Percentiles rank a stretch among this genome's conserved stretches.
These are phyloP conservation scores for Parathielavia hyrcaniae DNA, from an alignment of 495 filamentous ascomycete genomes.

Conservation along the genomic window DNA sequence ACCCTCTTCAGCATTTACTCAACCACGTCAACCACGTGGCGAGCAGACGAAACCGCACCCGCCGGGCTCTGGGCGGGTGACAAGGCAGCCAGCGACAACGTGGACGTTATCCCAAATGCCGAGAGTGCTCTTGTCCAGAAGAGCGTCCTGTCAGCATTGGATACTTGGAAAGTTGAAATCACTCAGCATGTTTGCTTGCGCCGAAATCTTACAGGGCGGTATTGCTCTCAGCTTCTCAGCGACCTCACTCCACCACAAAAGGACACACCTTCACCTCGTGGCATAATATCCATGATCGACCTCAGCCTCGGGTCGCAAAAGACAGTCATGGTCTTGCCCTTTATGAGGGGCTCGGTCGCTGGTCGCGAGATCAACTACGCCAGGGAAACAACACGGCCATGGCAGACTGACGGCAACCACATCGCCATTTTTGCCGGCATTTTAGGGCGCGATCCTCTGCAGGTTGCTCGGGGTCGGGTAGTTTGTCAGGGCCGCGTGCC, in stretches of 20 bases:
- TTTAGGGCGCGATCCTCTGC: neutral
- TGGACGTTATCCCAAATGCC: conserved; percentile 3
- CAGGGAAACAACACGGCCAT: neutral
- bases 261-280: neutral
- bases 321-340: neutral
- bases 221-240: neutral
- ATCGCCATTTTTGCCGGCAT: neutral
- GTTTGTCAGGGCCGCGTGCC: neutral
- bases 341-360: neutral
- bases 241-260: neutral
- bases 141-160: neutral
- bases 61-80: neutral
- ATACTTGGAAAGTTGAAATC: too few relatives aligned
- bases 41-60: neutral
- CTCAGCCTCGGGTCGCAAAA: conserved; percentile 2
- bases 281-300: neutral
- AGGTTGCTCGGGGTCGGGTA: neutral
- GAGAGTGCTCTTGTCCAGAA: neutral
- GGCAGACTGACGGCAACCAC: neutral
- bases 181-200: too few relatives aligned
- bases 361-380: neutral
- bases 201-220: neutral
- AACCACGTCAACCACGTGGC: neutral
- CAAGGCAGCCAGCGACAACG: neutral
- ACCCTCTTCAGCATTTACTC: neutral